These are phyloP conservation scores for Ensete ventricosum DNA, from an alignment of 176 grass and related monocot genomes.

Conservation along the genomic window DNA sequence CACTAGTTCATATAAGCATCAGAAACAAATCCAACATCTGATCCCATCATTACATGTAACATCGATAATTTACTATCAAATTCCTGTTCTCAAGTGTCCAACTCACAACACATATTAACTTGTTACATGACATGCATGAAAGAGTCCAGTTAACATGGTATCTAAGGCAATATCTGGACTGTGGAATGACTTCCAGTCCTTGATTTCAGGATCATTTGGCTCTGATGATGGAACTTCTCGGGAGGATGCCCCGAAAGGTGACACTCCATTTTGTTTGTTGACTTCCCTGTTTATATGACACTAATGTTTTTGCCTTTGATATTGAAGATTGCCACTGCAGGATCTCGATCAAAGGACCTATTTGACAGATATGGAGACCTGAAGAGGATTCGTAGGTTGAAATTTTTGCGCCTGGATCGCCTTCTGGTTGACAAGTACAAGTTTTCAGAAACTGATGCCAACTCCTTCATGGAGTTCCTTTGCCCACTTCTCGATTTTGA, in stretches of 20 bases:
- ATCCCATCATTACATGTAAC: no score
- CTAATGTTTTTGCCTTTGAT: constrained; percentile 1
- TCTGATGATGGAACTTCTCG: constrained; percentile 85
- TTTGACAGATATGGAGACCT: constrained; percentile 76
- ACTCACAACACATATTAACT: background rate
- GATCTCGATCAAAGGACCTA: constrained; percentile 63
- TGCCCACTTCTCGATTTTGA: constrained; percentile 62
- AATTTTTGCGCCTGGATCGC: constrained; percentile 46
- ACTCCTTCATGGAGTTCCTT: constrained; percentile 44
- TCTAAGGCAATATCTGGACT: background rate
- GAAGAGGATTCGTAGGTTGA: constrained; percentile 63
- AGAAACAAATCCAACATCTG: no score
- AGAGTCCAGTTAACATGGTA: background rate
- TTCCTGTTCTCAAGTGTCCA: no score
- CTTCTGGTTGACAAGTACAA: constrained; percentile 55
- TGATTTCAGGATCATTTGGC: constrained; percentile 75
- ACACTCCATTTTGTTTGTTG: background rate
- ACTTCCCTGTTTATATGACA: background rate
- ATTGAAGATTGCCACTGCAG: constrained; percentile 53
- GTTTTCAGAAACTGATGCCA: constrained; percentile 48
- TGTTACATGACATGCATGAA: background rate
- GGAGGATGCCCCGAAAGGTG: constrained; percentile 85
- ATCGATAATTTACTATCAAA: no score
- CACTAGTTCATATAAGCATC: no score
- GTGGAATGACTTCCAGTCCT: background rate